phyloP scores from a whole-genome alignment of 1,139 yeast genomes.

The Zygosaccharomyces sapae region DNA sequence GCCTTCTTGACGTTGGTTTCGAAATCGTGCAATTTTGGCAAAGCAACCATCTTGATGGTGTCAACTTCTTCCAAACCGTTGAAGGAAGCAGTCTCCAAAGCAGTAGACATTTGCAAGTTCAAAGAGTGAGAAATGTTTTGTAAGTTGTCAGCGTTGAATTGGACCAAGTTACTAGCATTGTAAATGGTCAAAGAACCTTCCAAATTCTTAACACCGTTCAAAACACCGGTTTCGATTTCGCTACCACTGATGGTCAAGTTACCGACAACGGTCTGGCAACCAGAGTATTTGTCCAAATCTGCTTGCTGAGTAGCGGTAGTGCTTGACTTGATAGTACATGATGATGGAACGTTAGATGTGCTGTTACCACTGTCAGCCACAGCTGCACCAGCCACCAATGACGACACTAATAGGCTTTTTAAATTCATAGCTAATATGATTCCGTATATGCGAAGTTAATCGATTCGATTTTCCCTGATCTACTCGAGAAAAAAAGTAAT shows the following conservation, averaged over 20 bases:
- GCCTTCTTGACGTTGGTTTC: slow-evolving; percentile 77
- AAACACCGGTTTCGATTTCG: slow-evolving; percentile 49
- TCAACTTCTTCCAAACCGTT: slow-evolving; percentile 82
- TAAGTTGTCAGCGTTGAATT: slow-evolving; percentile 74
- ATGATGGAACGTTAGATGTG: slow-evolving; percentile 37
- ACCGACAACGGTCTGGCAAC: slow-evolving; percentile 80
- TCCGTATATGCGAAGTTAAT: neutral
- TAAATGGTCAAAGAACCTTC: slow-evolving; percentile 68
- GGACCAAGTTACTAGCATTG: slow-evolving; percentile 59
- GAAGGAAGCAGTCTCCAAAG: slow-evolving; percentile 63
- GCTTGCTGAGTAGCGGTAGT: slow-evolving; percentile 74
- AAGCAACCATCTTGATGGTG: slow-evolving; percentile 68
- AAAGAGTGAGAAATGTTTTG: slow-evolving; percentile 70
- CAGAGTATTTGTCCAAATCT: slow-evolving; percentile 66
- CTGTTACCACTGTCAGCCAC: slow-evolving; percentile 18
- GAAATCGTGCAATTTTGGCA: slow-evolving; percentile 71
- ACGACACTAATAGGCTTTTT: slow-evolving; percentile 1
- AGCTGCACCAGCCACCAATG: slow-evolving; percentile 6
- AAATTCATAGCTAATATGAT: neutral
- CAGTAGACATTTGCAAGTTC: slow-evolving; percentile 58
- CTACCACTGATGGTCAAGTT: slow-evolving; percentile 65
- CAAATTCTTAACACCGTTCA: slow-evolving; percentile 60
- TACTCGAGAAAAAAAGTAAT: neutral
- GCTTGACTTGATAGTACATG: slow-evolving; percentile 44
- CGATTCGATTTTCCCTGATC: neutral